phyloP scores from a whole-genome alignment of 148 eudicot species.

The Pharnaceum exiguum region DNA sequence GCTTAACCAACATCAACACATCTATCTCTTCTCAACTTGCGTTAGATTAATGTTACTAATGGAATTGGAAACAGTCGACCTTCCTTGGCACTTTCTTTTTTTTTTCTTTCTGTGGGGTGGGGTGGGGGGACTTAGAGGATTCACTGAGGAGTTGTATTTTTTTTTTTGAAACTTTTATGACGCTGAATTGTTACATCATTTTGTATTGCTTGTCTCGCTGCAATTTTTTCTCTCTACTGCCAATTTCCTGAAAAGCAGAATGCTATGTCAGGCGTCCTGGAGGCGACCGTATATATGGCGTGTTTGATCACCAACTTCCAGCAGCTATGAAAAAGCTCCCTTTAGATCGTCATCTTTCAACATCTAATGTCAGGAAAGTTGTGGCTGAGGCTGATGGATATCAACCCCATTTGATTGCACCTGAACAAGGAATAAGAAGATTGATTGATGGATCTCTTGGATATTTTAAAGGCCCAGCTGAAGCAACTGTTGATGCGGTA shows the following conservation, averaged over 20 bases:
- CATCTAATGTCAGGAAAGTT: constrained; percentile 86
- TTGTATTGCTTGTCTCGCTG: too few relatives aligned
- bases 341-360: constrained; percentile 94
- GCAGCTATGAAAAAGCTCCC: constrained; percentile 98
- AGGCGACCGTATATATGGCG: constrained; percentile 92
- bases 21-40: too few relatives aligned
- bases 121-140: too few relatives aligned
- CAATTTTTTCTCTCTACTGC: neutral
- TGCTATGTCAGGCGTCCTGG: constrained; percentile 79
- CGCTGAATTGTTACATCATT: too few relatives aligned
- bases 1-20: too few relatives aligned
- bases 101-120: too few relatives aligned
- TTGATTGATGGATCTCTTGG: constrained; percentile 98
- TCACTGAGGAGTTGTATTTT: too few relatives aligned
- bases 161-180: too few relatives aligned
- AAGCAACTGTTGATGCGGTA: constrained; percentile 99
- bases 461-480: constrained; percentile 98
- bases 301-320: constrained; percentile 95
- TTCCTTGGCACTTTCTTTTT: too few relatives aligned
- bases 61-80: too few relatives aligned
- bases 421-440: constrained; percentile 97
- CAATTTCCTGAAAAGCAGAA: neutral
- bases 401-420: constrained; percentile 98
- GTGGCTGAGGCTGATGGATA: constrained; percentile 98
- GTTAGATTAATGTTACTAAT: too few relatives aligned